Evolutionary conservation across 371 early-diverging fungal genomes (phyloP).

Genomic region (Sporodiniella umbellata): DNA sequence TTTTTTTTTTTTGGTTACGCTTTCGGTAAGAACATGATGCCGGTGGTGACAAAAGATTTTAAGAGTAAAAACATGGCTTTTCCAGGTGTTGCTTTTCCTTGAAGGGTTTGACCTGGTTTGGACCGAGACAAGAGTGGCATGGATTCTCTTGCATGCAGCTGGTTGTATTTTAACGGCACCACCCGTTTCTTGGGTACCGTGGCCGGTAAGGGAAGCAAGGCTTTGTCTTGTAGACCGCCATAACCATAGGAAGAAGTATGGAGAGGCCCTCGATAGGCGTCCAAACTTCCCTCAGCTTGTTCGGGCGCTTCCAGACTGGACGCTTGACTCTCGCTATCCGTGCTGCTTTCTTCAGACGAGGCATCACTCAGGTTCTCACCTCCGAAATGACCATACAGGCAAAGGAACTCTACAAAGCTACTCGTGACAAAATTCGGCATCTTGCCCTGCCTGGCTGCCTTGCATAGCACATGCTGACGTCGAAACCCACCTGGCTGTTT

Average conservation of each 20-base stretch:
- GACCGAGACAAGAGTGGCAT: slow-evolving; percentile 58
- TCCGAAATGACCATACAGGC: slow-evolving; percentile 92
- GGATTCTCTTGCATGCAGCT: slow-evolving; percentile 40
- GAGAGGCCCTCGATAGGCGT: slow-evolving; percentile 30
- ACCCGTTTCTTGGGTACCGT: slow-evolving; percentile 1
- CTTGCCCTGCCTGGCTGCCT: slow-evolving; percentile 70
- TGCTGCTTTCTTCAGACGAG: too few species aligned
- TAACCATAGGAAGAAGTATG: slow-evolving; percentile 29
- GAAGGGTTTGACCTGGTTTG: slow-evolving; percentile 46
- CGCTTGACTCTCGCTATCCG: too few species aligned
- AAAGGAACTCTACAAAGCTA: slow-evolving; percentile 93
- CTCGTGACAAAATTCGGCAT: slow-evolving; percentile 72
- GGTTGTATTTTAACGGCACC: slow-evolving; percentile 32
- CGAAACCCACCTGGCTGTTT: slow-evolving; percentile 88
- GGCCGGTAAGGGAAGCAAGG: slow-evolving; percentile 1
- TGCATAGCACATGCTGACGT: slow-evolving; percentile 74
- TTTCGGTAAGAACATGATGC: slow-evolving; percentile 81
- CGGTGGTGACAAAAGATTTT: slow-evolving; percentile 88
- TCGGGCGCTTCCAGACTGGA: too few species aligned
- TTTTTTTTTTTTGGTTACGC: slow-evolving; percentile 38
- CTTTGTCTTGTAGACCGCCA: slow-evolving; percentile 2
- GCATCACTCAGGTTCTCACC: slow-evolving; percentile 89
- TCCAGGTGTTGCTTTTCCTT: slow-evolving; percentile 71
- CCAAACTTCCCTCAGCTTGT: slow-evolving; percentile 23
- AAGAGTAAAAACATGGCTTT: slow-evolving; percentile 82